Percentiles rank a stretch among this genome's conserved stretches.
Evolutionary conservation across 768 basidiomycete species (phyloP).

Genomic region (Phanerochaete sordida): DNA sequence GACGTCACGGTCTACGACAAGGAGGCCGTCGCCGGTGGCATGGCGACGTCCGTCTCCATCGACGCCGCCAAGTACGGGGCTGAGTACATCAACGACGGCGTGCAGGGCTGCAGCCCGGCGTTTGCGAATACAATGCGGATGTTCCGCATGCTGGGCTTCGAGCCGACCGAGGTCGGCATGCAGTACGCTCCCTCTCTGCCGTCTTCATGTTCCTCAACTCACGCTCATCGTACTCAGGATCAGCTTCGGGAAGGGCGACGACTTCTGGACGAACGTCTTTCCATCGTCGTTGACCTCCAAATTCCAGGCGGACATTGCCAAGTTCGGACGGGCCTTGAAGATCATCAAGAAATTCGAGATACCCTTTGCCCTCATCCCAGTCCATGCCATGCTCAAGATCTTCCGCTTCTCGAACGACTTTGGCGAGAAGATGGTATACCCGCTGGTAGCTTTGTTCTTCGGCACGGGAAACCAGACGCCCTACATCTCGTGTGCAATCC

Average conservation of each 20-base stretch:
- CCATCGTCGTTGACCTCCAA: conserved; percentile 28
- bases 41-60: conserved; percentile 33
- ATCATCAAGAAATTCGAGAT: conserved; percentile 30
- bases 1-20: conserved; percentile 31
- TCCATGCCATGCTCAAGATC: conserved; percentile 31
- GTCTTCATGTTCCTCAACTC: neutral
- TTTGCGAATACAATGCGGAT: conserved; percentile 33
- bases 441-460: conserved; percentile 32
- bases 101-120: conserved; percentile 33
- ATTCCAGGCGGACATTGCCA: conserved; percentile 28
- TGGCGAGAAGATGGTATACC: conserved; percentile 34
- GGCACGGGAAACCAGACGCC: conserved; percentile 37
- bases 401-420: conserved; percentile 34
- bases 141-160: conserved; percentile 32
- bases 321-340: conserved; percentile 29
- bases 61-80: conserved; percentile 29
- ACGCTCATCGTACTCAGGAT: conserved; percentile 17
- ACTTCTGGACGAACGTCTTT: conserved; percentile 39
- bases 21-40: conserved; percentile 25
- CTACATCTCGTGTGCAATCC: conserved; percentile 31
- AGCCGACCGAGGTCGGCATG: conserved; percentile 30
- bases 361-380: conserved; percentile 29
- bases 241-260: conserved; percentile 31
- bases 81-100: conserved; percentile 34
- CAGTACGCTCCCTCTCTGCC: conserved; percentile 17